A percentile compares a stretch with the other conserved stretches of the same genome.
Evolutionary conservation across 345 rosid species (phyloP).

Genomic region (Salix viminalis): DNA sequence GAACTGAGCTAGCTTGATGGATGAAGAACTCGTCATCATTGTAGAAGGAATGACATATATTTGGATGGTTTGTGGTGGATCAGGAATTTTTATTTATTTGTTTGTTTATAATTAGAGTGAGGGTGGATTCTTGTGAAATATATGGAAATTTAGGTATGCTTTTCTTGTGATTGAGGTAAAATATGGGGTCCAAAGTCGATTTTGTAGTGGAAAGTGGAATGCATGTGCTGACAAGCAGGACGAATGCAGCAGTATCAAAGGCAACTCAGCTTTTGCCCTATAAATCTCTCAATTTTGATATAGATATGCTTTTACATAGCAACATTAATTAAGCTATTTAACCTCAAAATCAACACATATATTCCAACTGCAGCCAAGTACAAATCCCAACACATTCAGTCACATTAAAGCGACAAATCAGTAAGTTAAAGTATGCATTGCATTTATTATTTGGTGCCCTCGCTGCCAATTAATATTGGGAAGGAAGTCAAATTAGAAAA

Average conservation of each 20-base stretch:
- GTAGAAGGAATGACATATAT: background rate
- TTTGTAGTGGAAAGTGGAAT: slow-evolving; percentile 88
- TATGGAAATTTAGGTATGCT: slow-evolving; percentile 15
- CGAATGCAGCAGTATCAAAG: slow-evolving; percentile 65
- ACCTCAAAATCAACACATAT: background rate
- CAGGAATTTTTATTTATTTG: background rate
- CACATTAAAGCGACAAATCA: background rate
- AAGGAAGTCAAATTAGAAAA: background rate
- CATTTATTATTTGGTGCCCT: background rate
- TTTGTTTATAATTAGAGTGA: too few species aligned
- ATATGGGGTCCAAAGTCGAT: slow-evolving; percentile 58
- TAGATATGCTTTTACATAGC: slow-evolving; percentile 21
- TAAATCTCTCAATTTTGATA: slow-evolving; percentile 36
- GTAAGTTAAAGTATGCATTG: background rate
- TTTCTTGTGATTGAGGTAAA: slow-evolving; percentile 30
- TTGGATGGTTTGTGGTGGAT: background rate
- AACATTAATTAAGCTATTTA: background rate
- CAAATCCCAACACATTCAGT: background rate
- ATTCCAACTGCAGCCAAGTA: background rate
- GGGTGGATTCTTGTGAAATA: slow-evolving; percentile 9
- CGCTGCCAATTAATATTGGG: background rate
- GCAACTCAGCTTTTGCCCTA: slow-evolving; percentile 58
- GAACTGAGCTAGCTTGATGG: background rate
- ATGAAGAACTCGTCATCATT: background rate
- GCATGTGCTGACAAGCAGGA: slow-evolving; percentile 88